Conservation (phyloP, 1,284 basidiomycete species). For the Meripilus lineatus region DNA sequence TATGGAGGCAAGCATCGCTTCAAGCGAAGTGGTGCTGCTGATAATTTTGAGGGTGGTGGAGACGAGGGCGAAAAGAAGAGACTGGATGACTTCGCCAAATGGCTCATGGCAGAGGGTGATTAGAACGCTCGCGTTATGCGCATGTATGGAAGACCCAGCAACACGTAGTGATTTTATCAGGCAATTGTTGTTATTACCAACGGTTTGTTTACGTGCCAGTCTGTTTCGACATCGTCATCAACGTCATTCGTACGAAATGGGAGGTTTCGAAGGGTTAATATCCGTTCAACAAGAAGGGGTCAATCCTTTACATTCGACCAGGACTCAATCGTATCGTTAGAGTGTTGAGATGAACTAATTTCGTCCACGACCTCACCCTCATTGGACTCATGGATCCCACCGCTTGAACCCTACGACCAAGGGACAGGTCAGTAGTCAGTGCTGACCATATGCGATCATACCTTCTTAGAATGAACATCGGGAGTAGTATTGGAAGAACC, state of each 20-base stretch:
- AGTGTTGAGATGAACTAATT: constrained; percentile 42
- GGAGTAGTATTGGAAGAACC: neutral
- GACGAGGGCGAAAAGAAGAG: constrained; percentile 79
- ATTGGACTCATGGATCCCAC: neutral
- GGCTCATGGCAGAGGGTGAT: constrained; percentile 78
- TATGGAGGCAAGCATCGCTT: constrained; percentile 82
- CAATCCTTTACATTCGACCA: constrained; percentile 5
- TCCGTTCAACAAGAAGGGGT: neutral
- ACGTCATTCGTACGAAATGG: neutral
- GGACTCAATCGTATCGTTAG: constrained; percentile 6
- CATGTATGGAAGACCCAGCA: neutral
- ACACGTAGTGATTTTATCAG: too few relatives aligned
- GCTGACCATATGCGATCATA: neutral
- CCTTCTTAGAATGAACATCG: neutral
- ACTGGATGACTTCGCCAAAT: constrained; percentile 83
- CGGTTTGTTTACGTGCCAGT: neutral
- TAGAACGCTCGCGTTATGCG: too few relatives aligned
- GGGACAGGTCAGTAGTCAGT: neutral
- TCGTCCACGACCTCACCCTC: neutral
- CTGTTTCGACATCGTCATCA: neutral
- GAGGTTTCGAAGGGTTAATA: neutral
- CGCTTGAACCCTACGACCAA: too few relatives aligned
- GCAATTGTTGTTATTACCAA: neutral
- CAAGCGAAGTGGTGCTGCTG: constrained; percentile 62
- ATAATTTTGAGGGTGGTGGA: constrained; percentile 54